A percentile compares a stretch with the other conserved stretches of the same genome.
Evolutionary conservation across 2,329 filamentous ascomycete species (phyloP).

Genomic region (Trichoderma sp.): DNA sequence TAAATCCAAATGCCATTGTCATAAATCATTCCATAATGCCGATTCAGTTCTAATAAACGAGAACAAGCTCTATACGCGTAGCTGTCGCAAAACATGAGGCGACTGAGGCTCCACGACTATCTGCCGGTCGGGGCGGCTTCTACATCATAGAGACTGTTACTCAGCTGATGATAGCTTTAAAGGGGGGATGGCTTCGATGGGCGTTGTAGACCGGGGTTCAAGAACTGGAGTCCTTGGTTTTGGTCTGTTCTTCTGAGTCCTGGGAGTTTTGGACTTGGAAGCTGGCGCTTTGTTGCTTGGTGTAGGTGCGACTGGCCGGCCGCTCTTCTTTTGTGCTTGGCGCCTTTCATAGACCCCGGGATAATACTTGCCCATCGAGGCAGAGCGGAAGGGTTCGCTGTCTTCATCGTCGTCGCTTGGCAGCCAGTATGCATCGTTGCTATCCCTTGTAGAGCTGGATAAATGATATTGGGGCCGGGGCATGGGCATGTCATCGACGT

Average conservation of each 20-base stretch:
- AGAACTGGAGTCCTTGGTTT: neutral
- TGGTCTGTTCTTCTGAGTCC: neutral
- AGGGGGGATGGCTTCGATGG: neutral
- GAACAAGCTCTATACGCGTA: neutral
- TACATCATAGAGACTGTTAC: neutral
- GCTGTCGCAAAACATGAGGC: neutral
- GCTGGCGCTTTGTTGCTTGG: conserved; percentile 19
- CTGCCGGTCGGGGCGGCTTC: neutral
- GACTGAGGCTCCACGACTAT: neutral
- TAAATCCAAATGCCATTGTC: neutral
- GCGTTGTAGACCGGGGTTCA: neutral
- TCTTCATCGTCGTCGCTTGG: conserved; percentile 5
- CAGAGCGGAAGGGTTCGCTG: conserved; percentile 24
- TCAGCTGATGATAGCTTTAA: neutral
- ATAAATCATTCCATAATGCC: neutral
- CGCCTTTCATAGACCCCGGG: conserved; percentile 57
- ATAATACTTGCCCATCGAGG: conserved; percentile 62
- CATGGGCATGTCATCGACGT: neutral
- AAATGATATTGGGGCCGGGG: neutral
- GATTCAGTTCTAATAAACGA: neutral
- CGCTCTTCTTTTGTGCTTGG: conserved; percentile 21
- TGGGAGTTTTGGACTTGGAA: neutral
- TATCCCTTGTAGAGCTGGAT: neutral
- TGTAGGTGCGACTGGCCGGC: neutral
- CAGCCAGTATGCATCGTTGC: neutral